Base-by-base conservation (phyloP, 2,329 filamentous ascomycete genomes). In the Ophiostoma angusticollis region DNA sequence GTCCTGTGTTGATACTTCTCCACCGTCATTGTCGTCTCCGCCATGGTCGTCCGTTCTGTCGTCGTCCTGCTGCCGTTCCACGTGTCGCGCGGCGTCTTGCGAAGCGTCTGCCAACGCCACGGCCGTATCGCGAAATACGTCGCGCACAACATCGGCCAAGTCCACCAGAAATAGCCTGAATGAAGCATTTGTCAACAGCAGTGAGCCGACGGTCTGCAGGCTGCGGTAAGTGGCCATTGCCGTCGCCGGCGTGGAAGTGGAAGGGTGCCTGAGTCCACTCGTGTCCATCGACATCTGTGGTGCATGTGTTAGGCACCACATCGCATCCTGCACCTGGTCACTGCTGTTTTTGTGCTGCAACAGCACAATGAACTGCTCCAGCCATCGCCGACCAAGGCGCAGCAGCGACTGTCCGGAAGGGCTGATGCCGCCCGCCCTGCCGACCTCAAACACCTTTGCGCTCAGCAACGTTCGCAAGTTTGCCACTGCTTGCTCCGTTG, bases 301-400 rank as follows among this genome's bases (percentile, higher is more conserved):
- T n/a, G 84, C 78, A 54, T 83, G 80, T 46, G 76, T 65, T 33
- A 93, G 58, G 50, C 80, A 86, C 86, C 86, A 95, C 28, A 94
- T 67, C 47, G 95, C 83, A 51, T 95, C 84, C 57, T 96, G 89
- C 14, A 96, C 74, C 56, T 94, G 81, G 58, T 96, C 85, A 13
- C 74, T 60, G 45, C 67, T 64, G 57, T 95, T 95, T 64, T 95
- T 96, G 58, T 86, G 69, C 40, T 75, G 68, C 32, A 95, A 56
- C 6, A 94, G 61, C n/a, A 84, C 75, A 50, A 93, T 89, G 55
- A 94, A 77, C 42, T 87, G 71, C 41, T 76, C 71, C 7, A 95
- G 63, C 72, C 77, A 89, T 49, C 80, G 68, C 54, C 80, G 83
- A 35, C 69, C 67, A 52, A 80, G 80, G 44, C 79, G 78, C 37